These are phyloP conservation scores for Xylariaceae sp. DNA, from an alignment of 2,329 filamentous ascomycete genomes.

Conservation along the genomic window DNA sequence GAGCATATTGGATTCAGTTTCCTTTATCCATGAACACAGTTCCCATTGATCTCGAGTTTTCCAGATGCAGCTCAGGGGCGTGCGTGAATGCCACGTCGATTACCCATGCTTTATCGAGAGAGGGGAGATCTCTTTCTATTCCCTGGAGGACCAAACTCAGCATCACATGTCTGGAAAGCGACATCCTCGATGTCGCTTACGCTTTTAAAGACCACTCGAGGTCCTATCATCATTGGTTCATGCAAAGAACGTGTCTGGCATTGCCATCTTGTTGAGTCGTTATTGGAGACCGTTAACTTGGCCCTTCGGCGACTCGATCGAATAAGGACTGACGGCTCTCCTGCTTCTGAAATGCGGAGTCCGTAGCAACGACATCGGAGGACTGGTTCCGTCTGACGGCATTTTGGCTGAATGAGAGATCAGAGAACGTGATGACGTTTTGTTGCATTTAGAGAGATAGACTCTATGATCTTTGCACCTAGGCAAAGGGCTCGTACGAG, in stretches of 20 bases:
- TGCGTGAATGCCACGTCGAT: neutral
- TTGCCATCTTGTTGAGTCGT: neutral
- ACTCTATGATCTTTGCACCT: neutral
- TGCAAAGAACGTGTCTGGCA: neutral
- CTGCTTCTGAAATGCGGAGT: neutral
- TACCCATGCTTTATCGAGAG: neutral
- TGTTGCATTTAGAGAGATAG: neutral
- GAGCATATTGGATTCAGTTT: too few relatives aligned
- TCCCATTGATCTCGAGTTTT: too few relatives aligned
- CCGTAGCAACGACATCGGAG: neutral
- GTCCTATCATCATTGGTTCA: neutral
- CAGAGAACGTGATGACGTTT: neutral
- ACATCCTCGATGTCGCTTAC: neutral
- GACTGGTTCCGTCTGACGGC: neutral
- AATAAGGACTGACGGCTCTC: neutral
- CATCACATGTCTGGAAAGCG: neutral
- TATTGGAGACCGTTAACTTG: neutral
- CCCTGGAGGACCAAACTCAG: neutral
- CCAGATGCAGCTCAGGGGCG: too few relatives aligned
- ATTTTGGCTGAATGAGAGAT: neutral
- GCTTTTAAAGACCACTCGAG: neutral
- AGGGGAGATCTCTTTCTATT: neutral
- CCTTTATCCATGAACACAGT: too few relatives aligned
- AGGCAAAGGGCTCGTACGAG: neutral
- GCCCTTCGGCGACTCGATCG: neutral